phyloP scores from a whole-genome alignment of 371 early-diverging fungal species.

The Mucor racemosus region DNA sequence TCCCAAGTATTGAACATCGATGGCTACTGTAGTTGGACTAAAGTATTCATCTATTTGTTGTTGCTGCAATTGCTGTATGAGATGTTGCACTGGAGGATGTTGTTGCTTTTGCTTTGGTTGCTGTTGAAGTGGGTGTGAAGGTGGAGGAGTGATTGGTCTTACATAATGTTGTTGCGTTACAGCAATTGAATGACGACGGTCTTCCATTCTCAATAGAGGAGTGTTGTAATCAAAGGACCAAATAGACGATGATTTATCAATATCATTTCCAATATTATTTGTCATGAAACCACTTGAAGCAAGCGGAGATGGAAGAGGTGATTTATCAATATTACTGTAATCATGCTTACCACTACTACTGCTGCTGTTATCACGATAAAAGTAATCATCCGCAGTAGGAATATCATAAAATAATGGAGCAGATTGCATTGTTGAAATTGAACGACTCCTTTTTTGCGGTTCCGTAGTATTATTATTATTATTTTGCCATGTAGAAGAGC shows the following conservation, averaged over 20 bases:
- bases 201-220: constrained; percentile 2
- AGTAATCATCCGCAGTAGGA: background rate
- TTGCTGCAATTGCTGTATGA: constrained; percentile 8
- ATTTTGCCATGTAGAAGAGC: constrained; percentile 8
- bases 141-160: constrained; percentile 16
- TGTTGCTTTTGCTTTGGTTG: background rate
- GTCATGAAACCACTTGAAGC: constrained; percentile 5
- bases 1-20: constrained; percentile 26
- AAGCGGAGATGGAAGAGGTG: constrained; percentile 13
- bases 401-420: background rate
- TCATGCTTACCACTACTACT: background rate
- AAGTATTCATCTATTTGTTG: constrained; percentile 26
- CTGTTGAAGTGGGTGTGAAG: background rate
- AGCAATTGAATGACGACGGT: constrained; percentile 20
- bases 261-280: background rate
- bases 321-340: background rate
- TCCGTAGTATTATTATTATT: background rate
- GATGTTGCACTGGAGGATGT: background rate
- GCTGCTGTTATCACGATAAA: background rate
- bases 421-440: background rate
- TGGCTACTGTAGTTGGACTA: constrained; percentile 2
- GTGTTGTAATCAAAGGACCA: constrained; percentile 8
- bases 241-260: background rate
- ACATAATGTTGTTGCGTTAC: background rate
- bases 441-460: constrained; percentile 6